A percentile compares a stretch with the other conserved stretches of the same genome.
Evolutionary conservation across 2,329 filamentous ascomycete genomes (phyloP).

Genomic region (Calonectria leucothoes): DNA sequence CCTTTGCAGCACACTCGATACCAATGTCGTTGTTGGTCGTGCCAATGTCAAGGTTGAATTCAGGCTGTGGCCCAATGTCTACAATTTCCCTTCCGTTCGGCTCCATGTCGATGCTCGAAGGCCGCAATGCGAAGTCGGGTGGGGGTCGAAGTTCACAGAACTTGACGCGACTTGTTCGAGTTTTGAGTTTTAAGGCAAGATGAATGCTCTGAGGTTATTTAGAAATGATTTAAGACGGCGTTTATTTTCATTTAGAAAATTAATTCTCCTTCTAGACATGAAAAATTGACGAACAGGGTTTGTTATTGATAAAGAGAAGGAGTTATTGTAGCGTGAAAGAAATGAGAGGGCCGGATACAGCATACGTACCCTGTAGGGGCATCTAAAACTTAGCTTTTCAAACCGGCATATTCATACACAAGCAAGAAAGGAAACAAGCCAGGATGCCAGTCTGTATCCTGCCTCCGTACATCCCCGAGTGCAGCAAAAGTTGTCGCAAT

Average conservation of each 20-base stretch:
- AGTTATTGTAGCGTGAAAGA: neutral
- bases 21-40: neutral
- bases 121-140: neutral
- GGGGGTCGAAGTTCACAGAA: too few relatives aligned
- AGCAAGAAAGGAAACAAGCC: neutral
- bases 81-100: neutral
- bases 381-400: neutral
- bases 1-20: neutral
- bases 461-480: neutral
- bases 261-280: too few relatives aligned
- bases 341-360: neutral
- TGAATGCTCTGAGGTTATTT: neutral
- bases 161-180: too few relatives aligned
- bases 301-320: neutral
- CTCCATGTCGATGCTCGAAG: slow-evolving; percentile 6
- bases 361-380: too few relatives aligned
- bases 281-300: neutral
- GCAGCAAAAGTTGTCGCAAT: neutral
- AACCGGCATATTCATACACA: neutral
- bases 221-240: neutral
- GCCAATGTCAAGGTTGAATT: neutral
- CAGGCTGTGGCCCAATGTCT: neutral
- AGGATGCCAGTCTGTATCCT: neutral
- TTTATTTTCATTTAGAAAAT: neutral
- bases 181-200: neutral